Evolutionary conservation across 352 stramenopile genomes (phyloP).

Genomic region (Globisporangium rhizosaccharum): DNA sequence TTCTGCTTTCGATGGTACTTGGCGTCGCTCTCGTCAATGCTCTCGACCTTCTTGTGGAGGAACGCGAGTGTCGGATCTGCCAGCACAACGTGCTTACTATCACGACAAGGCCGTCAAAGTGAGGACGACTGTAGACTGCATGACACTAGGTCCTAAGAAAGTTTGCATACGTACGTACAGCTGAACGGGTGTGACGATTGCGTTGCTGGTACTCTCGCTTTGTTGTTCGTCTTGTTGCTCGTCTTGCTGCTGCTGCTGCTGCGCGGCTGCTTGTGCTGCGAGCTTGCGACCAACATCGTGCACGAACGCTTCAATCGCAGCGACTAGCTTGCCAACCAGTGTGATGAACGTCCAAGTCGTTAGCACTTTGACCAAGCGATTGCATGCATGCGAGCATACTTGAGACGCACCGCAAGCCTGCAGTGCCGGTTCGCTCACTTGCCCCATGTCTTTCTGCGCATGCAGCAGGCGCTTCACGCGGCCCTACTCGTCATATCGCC

Average conservation of each 20-base stretch:
- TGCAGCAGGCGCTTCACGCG: conserved; percentile 64
- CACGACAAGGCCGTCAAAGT: background rate
- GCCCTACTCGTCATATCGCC: conserved; percentile 16
- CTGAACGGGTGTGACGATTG: conserved; percentile 47
- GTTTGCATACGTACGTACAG: conserved; percentile 27
- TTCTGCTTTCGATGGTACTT: conserved; percentile 43
- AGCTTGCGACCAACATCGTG: conserved; percentile 48
- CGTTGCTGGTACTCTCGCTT: background rate
- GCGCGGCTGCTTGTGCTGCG: conserved; percentile 14
- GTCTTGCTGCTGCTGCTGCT: background rate
- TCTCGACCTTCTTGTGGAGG: conserved; percentile 41
- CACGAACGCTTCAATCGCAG: conserved; percentile 54
- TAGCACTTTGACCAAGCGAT: too few species aligned
- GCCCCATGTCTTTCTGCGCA: conserved; percentile 67
- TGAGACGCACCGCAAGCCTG: conserved; percentile 31
- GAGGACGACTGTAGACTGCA: background rate
- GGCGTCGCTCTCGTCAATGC: conserved; percentile 54
- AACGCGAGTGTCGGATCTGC: conserved; percentile 39
- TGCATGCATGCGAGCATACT: background rate
- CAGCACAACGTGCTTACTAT: conserved; percentile 53
- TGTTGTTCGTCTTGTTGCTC: background rate
- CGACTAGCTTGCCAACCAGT: conserved; percentile 22
- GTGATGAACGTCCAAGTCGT: too few species aligned
- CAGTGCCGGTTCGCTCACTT: conserved; percentile 49
- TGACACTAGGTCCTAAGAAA: background rate